Evolutionary conservation across 495 filamentous ascomycete genomes (phyloP).

Genomic region (Aspergillus cavernicola): DNA sequence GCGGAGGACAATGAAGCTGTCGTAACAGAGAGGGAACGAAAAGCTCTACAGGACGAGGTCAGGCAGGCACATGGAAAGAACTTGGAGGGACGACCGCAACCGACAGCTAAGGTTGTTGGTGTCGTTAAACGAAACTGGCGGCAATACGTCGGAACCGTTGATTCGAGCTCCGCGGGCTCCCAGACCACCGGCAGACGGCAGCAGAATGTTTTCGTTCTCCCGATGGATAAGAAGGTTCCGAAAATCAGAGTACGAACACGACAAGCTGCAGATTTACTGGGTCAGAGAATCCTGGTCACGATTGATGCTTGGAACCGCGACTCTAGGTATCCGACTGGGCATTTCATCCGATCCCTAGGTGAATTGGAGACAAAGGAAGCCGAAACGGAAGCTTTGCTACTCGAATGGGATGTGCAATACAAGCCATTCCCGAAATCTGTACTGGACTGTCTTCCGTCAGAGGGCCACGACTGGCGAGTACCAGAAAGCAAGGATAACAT

Average conservation of each 20-base stretch:
- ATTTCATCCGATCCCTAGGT: constrained; percentile 89
- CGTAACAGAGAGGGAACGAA: constrained; percentile 79
- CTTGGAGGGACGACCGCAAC: constrained; percentile 76
- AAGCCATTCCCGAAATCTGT: constrained; percentile 94
- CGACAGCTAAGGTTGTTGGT: constrained; percentile 90
- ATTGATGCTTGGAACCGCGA: constrained; percentile 95
- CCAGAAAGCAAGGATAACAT: constrained; percentile 69
- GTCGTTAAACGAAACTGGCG: constrained; percentile 94
- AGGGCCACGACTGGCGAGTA: constrained; percentile 94
- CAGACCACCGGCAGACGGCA: constrained; percentile 73
- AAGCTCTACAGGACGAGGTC: constrained; percentile 84
- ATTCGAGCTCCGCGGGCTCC: constrained; percentile 75
- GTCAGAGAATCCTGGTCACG: constrained; percentile 89
- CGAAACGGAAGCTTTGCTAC: constrained; percentile 88
- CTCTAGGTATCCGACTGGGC: constrained; percentile 85
- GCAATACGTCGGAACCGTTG: constrained; percentile 94
- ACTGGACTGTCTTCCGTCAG: constrained; percentile 82
- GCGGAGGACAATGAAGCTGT: constrained; percentile 71
- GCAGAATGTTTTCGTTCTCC: constrained; percentile 88
- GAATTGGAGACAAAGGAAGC: constrained; percentile 93
- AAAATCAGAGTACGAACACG: constrained; percentile 92
- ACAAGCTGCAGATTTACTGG: constrained; percentile 80
- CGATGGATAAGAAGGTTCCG: constrained; percentile 96
- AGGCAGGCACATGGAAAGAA: constrained; percentile 76
- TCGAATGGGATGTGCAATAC: constrained; percentile 98